Percentiles rank a stretch among this genome's conserved stretches.
phyloP scores from a whole-genome alignment of 768 basidiomycete genomes.

The Mycena rebaudengoi region DNA sequence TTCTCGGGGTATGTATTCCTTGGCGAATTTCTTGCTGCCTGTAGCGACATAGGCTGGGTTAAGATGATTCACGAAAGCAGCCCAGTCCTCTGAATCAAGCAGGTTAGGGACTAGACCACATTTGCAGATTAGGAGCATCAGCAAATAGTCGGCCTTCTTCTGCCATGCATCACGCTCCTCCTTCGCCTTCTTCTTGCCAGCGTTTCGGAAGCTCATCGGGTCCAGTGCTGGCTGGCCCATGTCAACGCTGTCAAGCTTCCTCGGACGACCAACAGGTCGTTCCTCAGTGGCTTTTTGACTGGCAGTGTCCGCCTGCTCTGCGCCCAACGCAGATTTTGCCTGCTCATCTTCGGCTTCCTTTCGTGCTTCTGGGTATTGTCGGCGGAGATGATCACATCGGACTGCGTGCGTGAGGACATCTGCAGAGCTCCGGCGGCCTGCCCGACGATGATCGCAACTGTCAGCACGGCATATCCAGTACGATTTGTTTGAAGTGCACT shows the following conservation, averaged over 20 bases:
- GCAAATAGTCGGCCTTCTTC: background rate
- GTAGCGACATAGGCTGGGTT: background rate
- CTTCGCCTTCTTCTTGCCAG: background rate
- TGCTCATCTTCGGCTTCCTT: background rate
- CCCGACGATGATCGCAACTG: background rate
- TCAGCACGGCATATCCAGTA: background rate
- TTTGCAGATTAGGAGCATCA: constrained; percentile 5
- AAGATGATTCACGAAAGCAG: constrained; percentile 1
- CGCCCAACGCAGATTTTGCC: background rate
- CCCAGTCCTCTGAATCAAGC: background rate
- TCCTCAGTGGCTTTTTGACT: background rate
- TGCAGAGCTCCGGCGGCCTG: background rate
- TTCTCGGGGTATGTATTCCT: background rate
- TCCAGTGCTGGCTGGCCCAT: background rate
- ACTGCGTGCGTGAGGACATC: constrained; percentile 5
- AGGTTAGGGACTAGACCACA: background rate
- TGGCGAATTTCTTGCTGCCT: background rate
- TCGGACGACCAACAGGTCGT: constrained; percentile 1
- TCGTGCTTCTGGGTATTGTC: background rate
- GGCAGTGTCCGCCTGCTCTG: background rate
- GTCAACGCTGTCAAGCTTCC: background rate
- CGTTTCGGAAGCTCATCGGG: background rate
- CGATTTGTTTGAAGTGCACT: background rate
- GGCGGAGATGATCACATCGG: background rate
- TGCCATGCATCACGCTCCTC: background rate